These are phyloP conservation scores for Isoetes taiwanensis DNA, from an alignment of 75 land plant species.

Conservation along the genomic window DNA sequence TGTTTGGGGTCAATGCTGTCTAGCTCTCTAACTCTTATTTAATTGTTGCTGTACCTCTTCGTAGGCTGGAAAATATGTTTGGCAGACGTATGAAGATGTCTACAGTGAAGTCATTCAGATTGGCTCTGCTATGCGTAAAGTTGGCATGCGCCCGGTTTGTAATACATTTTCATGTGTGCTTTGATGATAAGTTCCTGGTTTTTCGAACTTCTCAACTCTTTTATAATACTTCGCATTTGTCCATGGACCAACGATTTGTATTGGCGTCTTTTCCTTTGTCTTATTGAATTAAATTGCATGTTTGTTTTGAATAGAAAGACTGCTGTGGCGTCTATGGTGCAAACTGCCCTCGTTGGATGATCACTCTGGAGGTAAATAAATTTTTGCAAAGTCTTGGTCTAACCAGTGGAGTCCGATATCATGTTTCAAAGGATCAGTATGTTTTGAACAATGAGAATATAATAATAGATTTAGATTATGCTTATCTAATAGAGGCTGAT, in stretches of 20 bases:
- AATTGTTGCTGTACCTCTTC: neutral
- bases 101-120: slow-evolving; percentile 55
- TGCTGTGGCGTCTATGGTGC: slow-evolving; percentile 93
- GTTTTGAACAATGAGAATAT: neutral
- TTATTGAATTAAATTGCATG: too few relatives aligned
- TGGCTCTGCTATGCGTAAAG: slow-evolving; percentile 68
- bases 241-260: too few relatives aligned
- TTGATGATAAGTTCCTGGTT: too few relatives aligned
- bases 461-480: neutral
- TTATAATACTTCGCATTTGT: too few relatives aligned
- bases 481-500: neutral
- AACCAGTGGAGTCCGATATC: neutral
- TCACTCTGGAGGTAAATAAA: slow-evolving; percentile 75
- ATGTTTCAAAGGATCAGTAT: neutral
- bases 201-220: neutral
- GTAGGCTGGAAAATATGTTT: slow-evolving; percentile 62
- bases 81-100: slow-evolving; percentile 79
- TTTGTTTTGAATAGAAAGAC: too few relatives aligned
- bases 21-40: too few relatives aligned
- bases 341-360: slow-evolving; percentile 88
- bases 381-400: neutral
- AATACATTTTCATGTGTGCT: too few relatives aligned
- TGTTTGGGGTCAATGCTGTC: too few relatives aligned
- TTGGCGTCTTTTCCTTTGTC: too few relatives aligned
- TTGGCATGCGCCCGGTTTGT: too few relatives aligned